A percentile compares a stretch with the other conserved stretches of the same genome.
These are phyloP conservation scores for Leucocoprinus birnbaumii DNA, from an alignment of 768 basidiomycete species.

Conservation along the genomic window DNA sequence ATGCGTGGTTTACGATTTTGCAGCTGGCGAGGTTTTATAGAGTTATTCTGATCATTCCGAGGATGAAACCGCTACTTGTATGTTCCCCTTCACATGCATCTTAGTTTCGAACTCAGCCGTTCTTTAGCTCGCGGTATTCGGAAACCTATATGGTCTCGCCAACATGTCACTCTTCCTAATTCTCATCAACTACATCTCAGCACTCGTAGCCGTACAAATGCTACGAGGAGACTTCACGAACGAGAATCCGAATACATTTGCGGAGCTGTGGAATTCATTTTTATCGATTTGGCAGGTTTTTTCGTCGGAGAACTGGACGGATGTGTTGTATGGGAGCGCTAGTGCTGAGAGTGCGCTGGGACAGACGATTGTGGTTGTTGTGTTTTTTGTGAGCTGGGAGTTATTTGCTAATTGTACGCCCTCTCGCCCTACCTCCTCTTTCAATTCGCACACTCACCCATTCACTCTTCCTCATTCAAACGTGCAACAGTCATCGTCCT, in stretches of 20 bases:
- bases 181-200: constrained; percentile 82
- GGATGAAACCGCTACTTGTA: constrained; percentile 88
- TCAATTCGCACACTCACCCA: neutral
- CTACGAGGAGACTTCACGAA: constrained; percentile 76
- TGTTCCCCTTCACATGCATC: neutral
- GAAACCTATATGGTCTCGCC: constrained; percentile 84
- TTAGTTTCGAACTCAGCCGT: neutral
- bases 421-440: constrained; percentile 12
- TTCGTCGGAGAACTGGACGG: constrained; percentile 95
- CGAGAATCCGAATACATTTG: constrained; percentile 64
- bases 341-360: constrained; percentile 58
- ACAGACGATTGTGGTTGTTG: constrained; percentile 66
- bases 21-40: constrained; percentile 88
- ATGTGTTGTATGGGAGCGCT: constrained; percentile 62
- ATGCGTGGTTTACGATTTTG: constrained; percentile 90
- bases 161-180: constrained; percentile 94
- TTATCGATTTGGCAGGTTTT: constrained; percentile 86
- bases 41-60: constrained; percentile 84
- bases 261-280: constrained; percentile 81
- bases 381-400: constrained; percentile 83
- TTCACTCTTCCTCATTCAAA: neutral
- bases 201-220: constrained; percentile 80
- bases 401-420: constrained; percentile 88
- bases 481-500: constrained; percentile 64
- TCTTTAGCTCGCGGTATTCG: constrained; percentile 78